Conservation (phyloP, 2,329 filamentous ascomycete genomes). For the Penicillium sclerotiorum region DNA sequence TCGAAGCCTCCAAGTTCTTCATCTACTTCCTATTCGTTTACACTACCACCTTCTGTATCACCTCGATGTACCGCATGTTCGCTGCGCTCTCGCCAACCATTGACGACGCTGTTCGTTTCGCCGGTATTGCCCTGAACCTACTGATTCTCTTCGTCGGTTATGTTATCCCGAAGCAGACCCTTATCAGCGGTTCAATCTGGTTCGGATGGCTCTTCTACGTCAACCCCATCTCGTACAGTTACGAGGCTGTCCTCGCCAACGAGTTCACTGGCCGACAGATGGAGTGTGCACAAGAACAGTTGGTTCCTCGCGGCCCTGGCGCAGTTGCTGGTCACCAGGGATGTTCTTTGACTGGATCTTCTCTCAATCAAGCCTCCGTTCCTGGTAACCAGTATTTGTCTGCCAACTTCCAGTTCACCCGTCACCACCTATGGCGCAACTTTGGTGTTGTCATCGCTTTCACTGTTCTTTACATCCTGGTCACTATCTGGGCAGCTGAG, state of each 20-base stretch:
- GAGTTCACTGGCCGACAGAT: conserved; percentile 63
- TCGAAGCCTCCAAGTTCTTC: conserved; percentile 65
- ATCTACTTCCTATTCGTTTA: conserved; percentile 68
- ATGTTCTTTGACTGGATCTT: conserved; percentile 64
- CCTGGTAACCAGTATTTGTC: conserved; percentile 58
- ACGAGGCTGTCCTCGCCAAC: conserved; percentile 68
- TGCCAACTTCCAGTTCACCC: conserved; percentile 59
- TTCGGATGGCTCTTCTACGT: conserved; percentile 65
- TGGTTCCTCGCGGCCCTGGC: conserved; percentile 63
- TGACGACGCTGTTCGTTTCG: conserved; percentile 67
- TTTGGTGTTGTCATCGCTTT: conserved; percentile 79
- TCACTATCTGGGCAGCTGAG: conserved; percentile 73
- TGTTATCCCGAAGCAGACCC: conserved; percentile 65
- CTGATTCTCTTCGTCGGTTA: conserved; percentile 68
- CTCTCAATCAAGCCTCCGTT: conserved; percentile 54
- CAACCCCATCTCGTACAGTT: conserved; percentile 61
- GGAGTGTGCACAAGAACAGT: conserved; percentile 60
- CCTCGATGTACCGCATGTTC: conserved; percentile 67
- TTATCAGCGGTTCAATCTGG: conserved; percentile 64
- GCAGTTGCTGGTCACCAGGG: conserved; percentile 61
- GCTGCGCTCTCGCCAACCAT: conserved; percentile 65
- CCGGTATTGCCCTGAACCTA: conserved; percentile 62
- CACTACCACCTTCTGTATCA: conserved; percentile 63
- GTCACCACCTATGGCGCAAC: conserved; percentile 68
- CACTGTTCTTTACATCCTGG: conserved; percentile 69